Conservation (phyloP, 208 protist species). For the Angomonas deanei region DNA sequence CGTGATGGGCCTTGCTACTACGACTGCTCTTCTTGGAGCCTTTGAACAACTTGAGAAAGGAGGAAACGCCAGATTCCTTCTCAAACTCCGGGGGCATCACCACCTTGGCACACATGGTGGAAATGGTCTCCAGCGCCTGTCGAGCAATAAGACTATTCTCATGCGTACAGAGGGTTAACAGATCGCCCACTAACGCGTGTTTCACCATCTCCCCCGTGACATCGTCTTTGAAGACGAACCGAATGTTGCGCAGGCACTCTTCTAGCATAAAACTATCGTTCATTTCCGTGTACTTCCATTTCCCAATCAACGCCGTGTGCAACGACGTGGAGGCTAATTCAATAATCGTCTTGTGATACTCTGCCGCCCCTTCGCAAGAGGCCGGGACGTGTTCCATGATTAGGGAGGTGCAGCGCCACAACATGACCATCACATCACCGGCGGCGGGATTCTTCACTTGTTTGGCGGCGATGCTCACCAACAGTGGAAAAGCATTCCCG, state of each 20-base stretch:
- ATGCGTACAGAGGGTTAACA: conserved; percentile 58
- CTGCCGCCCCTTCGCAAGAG: conserved; percentile 44
- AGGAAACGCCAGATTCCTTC: conserved; percentile 28
- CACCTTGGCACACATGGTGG: conserved; percentile 69
- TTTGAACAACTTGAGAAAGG: conserved; percentile 28
- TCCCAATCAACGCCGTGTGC: conserved; percentile 38
- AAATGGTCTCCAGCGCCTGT: conserved; percentile 65
- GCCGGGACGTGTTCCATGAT: conserved; percentile 81
- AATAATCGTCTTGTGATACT: conserved; percentile 46
- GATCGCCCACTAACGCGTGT: conserved; percentile 52
- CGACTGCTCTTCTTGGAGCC: conserved; percentile 21
- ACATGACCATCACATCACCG: conserved; percentile 61
- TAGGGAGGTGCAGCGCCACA: conserved; percentile 67
- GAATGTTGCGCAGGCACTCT: conserved; percentile 74
- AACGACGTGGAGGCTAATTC: conserved; percentile 38
- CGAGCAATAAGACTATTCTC: conserved; percentile 55
- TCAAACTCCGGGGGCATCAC: conserved; percentile 63
- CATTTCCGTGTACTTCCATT: conserved; percentile 46
- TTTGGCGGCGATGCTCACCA: neutral
- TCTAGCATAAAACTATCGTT: conserved; percentile 57
- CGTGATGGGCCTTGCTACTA: neutral
- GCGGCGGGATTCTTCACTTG: conserved; percentile 2
- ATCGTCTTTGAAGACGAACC: conserved; percentile 77
- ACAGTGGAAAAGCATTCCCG: neutral
- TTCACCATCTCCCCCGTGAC: conserved; percentile 43